Conservation (phyloP, 148 eudicot genomes). For the Rhododendron molle region DNA sequence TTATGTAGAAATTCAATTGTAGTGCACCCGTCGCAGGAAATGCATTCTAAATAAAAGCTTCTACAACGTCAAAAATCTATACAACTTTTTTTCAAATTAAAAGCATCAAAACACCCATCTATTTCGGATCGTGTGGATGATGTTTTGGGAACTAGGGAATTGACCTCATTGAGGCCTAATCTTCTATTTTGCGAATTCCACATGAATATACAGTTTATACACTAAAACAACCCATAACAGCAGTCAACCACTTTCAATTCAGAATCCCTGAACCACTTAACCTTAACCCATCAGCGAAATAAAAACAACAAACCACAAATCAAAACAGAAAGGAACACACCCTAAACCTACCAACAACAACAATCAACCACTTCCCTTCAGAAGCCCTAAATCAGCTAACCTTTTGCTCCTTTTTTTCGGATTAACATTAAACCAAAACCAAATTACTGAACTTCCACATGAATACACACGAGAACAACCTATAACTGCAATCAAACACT, state of each 20-base stretch:
- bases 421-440: not conserved
- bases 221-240: not conserved
- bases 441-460: not conserved
- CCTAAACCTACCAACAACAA: not conserved
- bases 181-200: no score
- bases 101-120: not conserved
- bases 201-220: not conserved
- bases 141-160: no score
- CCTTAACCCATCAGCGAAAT: not conserved
- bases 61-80: not conserved
- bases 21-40: not conserved
- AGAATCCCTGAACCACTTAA: not conserved
- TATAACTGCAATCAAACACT: not conserved
- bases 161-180: no score
- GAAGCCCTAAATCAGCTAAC: not conserved
- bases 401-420: not conserved
- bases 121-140: no score
- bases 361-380: not conserved
- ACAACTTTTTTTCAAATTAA: not conserved
- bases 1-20: not conserved
- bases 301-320: not conserved
- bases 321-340: not conserved
- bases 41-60: not conserved
- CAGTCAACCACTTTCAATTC: not conserved
- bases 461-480: not conserved